Conservation (phyloP, 2,329 filamentous ascomycete species). For the Aurifilum marmelostoma region DNA sequence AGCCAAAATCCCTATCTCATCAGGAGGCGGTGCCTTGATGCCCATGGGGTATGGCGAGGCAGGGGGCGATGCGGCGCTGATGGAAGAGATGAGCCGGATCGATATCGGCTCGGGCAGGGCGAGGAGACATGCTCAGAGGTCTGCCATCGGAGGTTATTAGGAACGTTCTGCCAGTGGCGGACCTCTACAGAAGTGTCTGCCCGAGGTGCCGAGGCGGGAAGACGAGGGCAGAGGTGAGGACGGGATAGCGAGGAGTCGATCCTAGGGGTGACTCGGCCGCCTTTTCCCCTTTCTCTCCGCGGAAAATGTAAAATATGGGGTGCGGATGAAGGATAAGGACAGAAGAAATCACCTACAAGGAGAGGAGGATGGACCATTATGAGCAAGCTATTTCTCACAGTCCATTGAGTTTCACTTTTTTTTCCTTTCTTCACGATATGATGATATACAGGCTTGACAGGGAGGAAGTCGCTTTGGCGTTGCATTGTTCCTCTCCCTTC, state of each 20-base stretch:
- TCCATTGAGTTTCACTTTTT: not conserved
- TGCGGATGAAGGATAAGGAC: no score
- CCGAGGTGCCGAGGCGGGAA: constrained; percentile 1
- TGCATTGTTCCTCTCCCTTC: not conserved
- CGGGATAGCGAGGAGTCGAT: constrained; percentile 16
- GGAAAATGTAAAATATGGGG: constrained; percentile 1
- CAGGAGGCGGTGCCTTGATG: constrained; percentile 44
- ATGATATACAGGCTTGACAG: not conserved
- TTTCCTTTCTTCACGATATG: not conserved
- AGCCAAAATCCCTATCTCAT: constrained; percentile 68
- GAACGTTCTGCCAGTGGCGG: not conserved
- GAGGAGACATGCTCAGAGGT: constrained; percentile 45
- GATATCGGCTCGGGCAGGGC: constrained; percentile 66
- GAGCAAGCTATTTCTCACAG: not conserved
- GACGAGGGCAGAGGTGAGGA: not conserved
- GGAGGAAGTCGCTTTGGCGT: not conserved
- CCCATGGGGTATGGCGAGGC: constrained; percentile 35
- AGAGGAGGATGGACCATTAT: not conserved
- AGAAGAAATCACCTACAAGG: not conserved
- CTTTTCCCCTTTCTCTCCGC: not conserved
- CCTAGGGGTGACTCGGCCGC: constrained; percentile 17
- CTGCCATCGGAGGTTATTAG: constrained; percentile 27
- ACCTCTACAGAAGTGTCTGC: not conserved
- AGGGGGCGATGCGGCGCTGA: constrained; percentile 61
- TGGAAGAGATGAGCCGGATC: constrained; percentile 72